These are phyloP conservation scores for Epichloe elymi DNA, from an alignment of 2,329 filamentous ascomycete genomes.

Conservation along the genomic window DNA sequence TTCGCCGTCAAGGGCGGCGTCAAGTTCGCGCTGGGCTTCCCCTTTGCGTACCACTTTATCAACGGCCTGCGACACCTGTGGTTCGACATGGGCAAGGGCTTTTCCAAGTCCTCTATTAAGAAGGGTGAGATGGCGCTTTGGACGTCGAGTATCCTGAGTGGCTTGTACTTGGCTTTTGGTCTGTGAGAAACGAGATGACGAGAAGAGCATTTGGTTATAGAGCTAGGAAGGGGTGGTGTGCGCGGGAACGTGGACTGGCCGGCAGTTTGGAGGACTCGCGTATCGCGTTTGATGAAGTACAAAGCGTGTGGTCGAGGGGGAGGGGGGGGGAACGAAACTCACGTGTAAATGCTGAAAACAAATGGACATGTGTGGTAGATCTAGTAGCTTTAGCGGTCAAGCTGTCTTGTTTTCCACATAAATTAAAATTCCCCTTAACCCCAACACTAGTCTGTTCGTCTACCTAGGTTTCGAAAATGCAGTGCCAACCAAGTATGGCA, in stretches of 20 bases:
- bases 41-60: conserved; percentile 44
- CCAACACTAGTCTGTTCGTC: too few species aligned
- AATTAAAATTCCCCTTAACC: not conserved
- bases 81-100: conserved; percentile 39
- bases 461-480: not conserved
- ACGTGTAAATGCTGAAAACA: too few species aligned
- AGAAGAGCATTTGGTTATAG: not conserved
- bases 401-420: not conserved
- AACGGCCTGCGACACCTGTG: conserved; percentile 42
- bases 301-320: not conserved
- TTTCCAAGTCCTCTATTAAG: conserved; percentile 32
- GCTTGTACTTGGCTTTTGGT: conserved; percentile 34
- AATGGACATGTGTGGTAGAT: not conserved
- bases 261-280: not conserved
- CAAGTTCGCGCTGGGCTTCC: conserved; percentile 45
- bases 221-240: not conserved
- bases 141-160: conserved; percentile 29
- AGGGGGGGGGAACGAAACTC: too few species aligned
- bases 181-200: conserved; percentile 19
- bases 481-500: not conserved
- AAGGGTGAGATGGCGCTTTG: conserved; percentile 35
- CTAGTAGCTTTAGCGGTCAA: not conserved
- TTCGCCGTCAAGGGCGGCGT: conserved; percentile 42
- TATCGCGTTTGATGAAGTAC: not conserved
- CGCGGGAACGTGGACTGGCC: not conserved